A percentile compares a stretch with the other conserved stretches of the same genome.
phyloP scores from a whole-genome alignment of 2,329 filamentous ascomycete genomes.

The Cladosporium sp. region DNA sequence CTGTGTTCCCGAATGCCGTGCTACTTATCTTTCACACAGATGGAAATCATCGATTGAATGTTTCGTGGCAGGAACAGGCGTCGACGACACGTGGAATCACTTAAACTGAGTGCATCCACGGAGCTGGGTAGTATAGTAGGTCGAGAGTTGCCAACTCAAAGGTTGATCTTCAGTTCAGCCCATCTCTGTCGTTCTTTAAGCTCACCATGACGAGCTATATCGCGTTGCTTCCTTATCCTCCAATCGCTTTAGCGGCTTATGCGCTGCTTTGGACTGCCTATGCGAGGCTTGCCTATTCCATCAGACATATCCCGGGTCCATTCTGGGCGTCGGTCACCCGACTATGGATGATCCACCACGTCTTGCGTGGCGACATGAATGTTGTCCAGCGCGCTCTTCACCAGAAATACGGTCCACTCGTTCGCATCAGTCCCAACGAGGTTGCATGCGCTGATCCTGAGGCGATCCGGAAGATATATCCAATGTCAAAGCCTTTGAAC shows the following conservation, averaged over 20 bases:
- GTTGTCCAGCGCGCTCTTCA: slow-evolving; percentile 33
- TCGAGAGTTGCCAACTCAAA: neutral
- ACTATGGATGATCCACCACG: slow-evolving; percentile 16
- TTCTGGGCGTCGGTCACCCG: slow-evolving; percentile 24
- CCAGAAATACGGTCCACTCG: slow-evolving; percentile 30
- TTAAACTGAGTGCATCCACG: neutral
- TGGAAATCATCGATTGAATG: neutral
- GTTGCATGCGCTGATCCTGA: slow-evolving; percentile 26
- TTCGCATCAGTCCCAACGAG: slow-evolving; percentile 29
- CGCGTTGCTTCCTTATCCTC: neutral
- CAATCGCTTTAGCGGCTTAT: neutral
- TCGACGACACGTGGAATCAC: neutral
- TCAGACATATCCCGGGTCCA: slow-evolving; percentile 22
- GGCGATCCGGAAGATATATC: slow-evolving; percentile 29
- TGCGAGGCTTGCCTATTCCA: neutral
- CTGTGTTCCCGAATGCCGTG: neutral
- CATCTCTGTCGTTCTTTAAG: neutral
- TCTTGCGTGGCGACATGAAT: neutral
- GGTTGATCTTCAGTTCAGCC: neutral
- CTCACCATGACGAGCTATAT: neutral
- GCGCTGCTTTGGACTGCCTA: neutral
- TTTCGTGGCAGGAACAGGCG: neutral
- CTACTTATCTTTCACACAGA: neutral
- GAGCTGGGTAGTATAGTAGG: neutral
- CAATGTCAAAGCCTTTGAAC: slow-evolving; percentile 27